Base-by-base conservation (phyloP, 2,329 filamentous ascomycete genomes). In the Penicillium sp. region DNA sequence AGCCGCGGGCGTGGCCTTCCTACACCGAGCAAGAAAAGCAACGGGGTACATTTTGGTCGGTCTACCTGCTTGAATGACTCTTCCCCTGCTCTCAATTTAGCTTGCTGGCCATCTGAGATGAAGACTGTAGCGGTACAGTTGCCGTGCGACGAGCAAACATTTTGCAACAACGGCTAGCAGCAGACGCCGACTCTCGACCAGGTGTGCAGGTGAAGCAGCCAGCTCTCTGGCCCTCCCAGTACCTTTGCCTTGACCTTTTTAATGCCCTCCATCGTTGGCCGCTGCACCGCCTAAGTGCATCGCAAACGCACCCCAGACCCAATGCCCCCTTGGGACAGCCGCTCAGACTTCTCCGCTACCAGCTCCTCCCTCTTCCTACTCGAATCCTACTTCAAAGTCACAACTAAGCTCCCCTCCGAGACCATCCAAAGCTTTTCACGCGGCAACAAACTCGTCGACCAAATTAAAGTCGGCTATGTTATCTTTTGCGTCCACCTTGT, bases 241-340 rank as follows among this genome's bases (percentile, higher is more conserved):
- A 47, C 61, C 0, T 68, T 69, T 47, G 65, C 65, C 0, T 51
- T 71, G 6, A 63, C 65, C 8, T 61, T 70, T n/a, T 53, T 73
- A 13, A 65, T 69, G 54, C 66, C 69, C 1, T 71, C 68, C 0
- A 65, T 67, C 18, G 57, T 73, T 15, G 69, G 70, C 1, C 60
- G 65, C 8, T 65, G 69, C 26, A 66, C 66, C 9, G 49, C 66
- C 51, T 68, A 70, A 39, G 62, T 62, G 2, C 60, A 69, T 33
- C 58, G 62, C 29, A 57, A 62, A 15, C 49, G 51, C 13, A 56
- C 48, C 15, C 56, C 54, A 7, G 60, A 64, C 34, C 46, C 55
- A n/a, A 59, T 64, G n/a, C 66, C 65, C 5, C 70, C 70, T 12
- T 74, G 71, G 71, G 68, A 72, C 45, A 65, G 70, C 1, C 63